Base-by-base conservation (phyloP, 768 basidiomycete species). In the Ramaria sp. region DNA sequence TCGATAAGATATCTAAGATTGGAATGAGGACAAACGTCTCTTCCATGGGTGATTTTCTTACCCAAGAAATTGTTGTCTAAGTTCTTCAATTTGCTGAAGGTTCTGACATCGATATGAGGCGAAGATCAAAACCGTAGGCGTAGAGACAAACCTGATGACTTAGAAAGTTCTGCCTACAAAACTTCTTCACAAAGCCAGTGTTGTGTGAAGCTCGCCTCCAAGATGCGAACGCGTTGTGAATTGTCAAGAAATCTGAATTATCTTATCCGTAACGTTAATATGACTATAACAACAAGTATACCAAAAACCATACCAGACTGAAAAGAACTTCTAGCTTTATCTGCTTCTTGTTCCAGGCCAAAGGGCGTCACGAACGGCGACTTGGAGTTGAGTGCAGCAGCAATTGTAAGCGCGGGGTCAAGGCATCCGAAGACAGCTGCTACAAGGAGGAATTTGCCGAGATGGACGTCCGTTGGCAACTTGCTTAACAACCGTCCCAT, bases 341-440 rank as follows among this genome's bases (percentile, higher is more conserved):
- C 86, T 0, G 94, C 94, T 63, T 92, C 88, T 58, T 81, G 75
- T 68, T 96, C 93, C 46, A 84, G 74, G 2, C 95, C 94, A 58
- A 95, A 80, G 0, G 95, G 94, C 2, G 86, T 79, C 20, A 97
- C 68, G 67, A 97, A 99, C 0, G 94, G 95, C 1, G 89, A 91
- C 68, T 97, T 98, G 0, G 90, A 86, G 65, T 89, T 94, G 42
- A 98, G 72, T 1, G 89, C 82, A 6, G 95, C 95, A 15, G 91
- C 92, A 59, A 99, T 93, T 5, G 95, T 96, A 50, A 99, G 75
- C n/a, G 92, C 95, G 1, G 94, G 91, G 69, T 98, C 95, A 60
- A 98, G 72, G 67, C 95, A 98, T 46, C 82, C 81, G 68, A 97
- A 89, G 39, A 92, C 67, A 1, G 86, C 83, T 5, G 93, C 86